phyloP scores from a whole-genome alignment of 169 alveolate genomes.

The Cryptosporidium felis region DNA sequence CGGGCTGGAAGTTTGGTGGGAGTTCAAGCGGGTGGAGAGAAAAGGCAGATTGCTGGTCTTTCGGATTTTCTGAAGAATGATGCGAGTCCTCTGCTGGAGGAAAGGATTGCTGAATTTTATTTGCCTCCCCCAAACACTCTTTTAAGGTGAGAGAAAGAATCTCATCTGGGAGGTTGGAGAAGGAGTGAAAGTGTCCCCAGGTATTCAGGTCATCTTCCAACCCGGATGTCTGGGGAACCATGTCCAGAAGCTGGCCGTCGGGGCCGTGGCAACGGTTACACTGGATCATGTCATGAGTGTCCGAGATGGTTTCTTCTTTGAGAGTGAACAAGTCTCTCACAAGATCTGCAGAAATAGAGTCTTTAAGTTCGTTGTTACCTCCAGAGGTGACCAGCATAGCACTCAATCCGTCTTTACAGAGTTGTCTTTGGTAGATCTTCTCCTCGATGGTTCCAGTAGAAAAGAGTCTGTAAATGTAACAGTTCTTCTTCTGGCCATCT shows the following conservation, averaged over 20 bases:
- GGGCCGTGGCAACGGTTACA: constrained; percentile 77
- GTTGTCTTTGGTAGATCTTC: constrained; percentile 89
- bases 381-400: constrained; percentile 89
- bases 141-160: constrained; percentile 26
- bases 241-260: neutral
- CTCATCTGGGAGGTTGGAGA: constrained; percentile 41
- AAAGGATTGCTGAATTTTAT: no score
- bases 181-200: constrained; percentile 56
- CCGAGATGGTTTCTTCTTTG: constrained; percentile 79
- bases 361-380: constrained; percentile 75
- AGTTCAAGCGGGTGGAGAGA: constrained; percentile 55
- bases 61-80: no score
- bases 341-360: constrained; percentile 80
- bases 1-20: constrained; percentile 47
- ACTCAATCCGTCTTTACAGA: constrained; percentile 83
- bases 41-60: no score
- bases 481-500: constrained; percentile 95
- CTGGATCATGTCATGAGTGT: constrained; percentile 83
- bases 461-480: constrained; percentile 94
- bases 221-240: constrained; percentile 57
- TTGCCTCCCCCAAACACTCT: constrained; percentile 21
- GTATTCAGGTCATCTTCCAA: constrained; percentile 61
- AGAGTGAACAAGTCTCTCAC: constrained; percentile 81
- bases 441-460: constrained; percentile 98
- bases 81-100: neutral